These are phyloP conservation scores for Phaffia rhodozyma DNA, from an alignment of 1,284 basidiomycete genomes.

Conservation along the genomic window DNA sequence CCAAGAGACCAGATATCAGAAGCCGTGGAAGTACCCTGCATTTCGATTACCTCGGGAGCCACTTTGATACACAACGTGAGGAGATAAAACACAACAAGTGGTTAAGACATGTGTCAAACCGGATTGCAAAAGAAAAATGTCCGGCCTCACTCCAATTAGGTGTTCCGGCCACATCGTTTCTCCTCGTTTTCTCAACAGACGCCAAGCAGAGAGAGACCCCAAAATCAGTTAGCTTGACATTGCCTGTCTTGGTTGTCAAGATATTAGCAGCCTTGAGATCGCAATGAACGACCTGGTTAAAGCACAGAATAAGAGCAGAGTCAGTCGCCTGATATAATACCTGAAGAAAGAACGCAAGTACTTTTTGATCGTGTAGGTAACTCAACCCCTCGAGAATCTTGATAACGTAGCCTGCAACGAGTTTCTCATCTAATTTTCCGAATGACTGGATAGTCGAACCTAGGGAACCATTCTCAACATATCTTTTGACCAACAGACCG, in stretches of 20 bases:
- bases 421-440: constrained; percentile 75
- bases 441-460: constrained; percentile 82
- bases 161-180: constrained; percentile 59
- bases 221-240: constrained; percentile 45
- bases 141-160: constrained; percentile 70
- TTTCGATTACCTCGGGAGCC: constrained; percentile 87
- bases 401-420: constrained; percentile 79
- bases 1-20: constrained; percentile 80
- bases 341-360: constrained; percentile 25
- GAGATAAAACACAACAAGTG: neutral
- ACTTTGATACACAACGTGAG: constrained; percentile 34
- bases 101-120: neutral
- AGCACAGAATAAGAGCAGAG: constrained; percentile 20
- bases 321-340: constrained; percentile 20
- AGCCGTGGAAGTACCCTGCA: constrained; percentile 43
- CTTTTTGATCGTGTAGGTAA: constrained; percentile 68
- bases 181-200: constrained; percentile 28
- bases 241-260: constrained; percentile 43
- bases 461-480: constrained; percentile 84
- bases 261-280: constrained; percentile 47
- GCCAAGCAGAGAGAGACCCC: constrained; percentile 43
- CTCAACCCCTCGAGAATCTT: constrained; percentile 86
- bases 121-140: neutral
- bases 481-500: constrained; percentile 40
- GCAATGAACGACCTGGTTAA: constrained; percentile 38